phyloP scores from a whole-genome alignment of 331 rosid genomes.

The Quercus phellos region DNA sequence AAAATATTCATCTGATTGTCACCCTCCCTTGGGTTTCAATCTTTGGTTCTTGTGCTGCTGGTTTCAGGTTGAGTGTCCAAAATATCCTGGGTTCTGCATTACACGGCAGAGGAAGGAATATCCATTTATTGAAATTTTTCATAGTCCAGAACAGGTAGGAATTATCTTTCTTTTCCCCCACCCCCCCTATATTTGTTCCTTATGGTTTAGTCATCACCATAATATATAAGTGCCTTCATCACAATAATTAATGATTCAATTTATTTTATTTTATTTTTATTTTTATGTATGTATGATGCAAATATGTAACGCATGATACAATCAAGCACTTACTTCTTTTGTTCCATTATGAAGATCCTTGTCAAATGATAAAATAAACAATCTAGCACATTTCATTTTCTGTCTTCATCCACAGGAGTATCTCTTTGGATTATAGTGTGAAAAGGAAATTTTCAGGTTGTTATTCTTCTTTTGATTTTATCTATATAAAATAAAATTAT shows the following conservation, averaged over 20 bases:
- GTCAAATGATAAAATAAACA: not conserved
- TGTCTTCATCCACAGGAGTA: not conserved
- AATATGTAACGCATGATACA: not conserved
- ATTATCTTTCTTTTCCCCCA: not conserved
- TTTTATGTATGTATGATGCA: not conserved
- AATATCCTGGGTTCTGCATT: slow-evolving; percentile 87
- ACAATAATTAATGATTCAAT: not conserved
- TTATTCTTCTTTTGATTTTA: not conserved
- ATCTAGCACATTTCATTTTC: not conserved
- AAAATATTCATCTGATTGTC: not conserved
- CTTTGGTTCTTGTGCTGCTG: slow-evolving; percentile 9
- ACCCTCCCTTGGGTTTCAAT: not conserved
- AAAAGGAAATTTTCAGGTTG: not conserved
- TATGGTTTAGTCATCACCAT: not conserved
- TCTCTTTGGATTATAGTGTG: not conserved
- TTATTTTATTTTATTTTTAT: not conserved
- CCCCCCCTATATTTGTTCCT: slow-evolving; percentile 1
- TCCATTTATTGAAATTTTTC: slow-evolving; percentile 81
- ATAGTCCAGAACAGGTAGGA: slow-evolving; percentile 70
- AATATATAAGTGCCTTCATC: slow-evolving; percentile 1
- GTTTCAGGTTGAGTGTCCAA: slow-evolving; percentile 95
- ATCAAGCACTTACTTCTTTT: not conserved
- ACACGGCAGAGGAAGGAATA: slow-evolving; percentile 80
- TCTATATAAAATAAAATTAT: too few relatives aligned
- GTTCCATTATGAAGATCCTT: not conserved